Base-by-base conservation (phyloP, 148 eudicot species). In the Rhododendron vialii region DNA sequence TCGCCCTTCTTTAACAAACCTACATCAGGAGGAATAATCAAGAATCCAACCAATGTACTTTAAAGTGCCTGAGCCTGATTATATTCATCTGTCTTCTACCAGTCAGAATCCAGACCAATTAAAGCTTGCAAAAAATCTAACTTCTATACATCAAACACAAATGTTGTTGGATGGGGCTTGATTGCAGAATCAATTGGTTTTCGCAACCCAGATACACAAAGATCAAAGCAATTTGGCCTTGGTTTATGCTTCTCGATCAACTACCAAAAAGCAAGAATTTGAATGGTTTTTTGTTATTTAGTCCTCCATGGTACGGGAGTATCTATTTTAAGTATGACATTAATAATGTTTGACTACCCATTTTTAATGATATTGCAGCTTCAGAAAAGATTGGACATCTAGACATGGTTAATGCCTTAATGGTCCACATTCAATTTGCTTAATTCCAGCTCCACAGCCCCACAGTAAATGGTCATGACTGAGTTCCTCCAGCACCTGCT, bases 1-100 rank as follows among this genome's bases (percentile, higher is more conserved):
- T 43, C 73, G 80, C 26, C 87, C 93, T 48, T 90, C 89, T 75
- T 78, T 88, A 22, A 88, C 85, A 47, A 91, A 67, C 89, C 95
- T 94, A 88, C 59, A 88, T 9, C 76, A 67, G 67, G 55, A 77
- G 26, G 59, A 48, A 78, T 18, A 38, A 55, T 43, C 24, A 38
- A 43, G 53, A 43, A 43, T 5, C 50, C 80, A 24, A 77, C 15
- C 30, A 45, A 73, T 18, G n/a, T 59, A 61, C 75, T 12, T 33
- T 26, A 47, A 35, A 20, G 65, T 83, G 71, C 65, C n/a, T 55
- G 59, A 28, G 80, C 78, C 15, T 73, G 45, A 26, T 12, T 20
- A 81, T 59, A 15, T 6, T 15, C 84, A 71, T 76, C 53, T 76
- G 80, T 82, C 76, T 24, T 82, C 80, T 41, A 85, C 36, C 24